Evolutionary conservation across 768 basidiomycete genomes (phyloP), one percentile per base, ranked within the genome.

Genomic region (Strobilomyces dryophilus): DNA sequence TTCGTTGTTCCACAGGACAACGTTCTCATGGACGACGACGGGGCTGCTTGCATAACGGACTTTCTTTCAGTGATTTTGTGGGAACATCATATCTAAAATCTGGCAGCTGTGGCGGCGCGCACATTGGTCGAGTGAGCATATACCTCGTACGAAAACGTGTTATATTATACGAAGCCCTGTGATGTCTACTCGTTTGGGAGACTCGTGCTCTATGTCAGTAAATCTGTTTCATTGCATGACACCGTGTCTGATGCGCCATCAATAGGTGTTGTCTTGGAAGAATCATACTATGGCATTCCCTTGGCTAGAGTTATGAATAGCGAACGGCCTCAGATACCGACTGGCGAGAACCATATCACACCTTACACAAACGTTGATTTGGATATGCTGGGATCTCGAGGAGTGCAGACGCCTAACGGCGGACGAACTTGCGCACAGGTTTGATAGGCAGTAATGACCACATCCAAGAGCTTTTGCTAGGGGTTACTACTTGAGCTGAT

Each of bases 11-110:
- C 15, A 41, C 12, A 67, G 67, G 63, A 47, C 15, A 80, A 81
- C 53, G 73, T 81, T 45, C 66, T 81, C 24, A 69, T 81, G 12
- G 71, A 71, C 8, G 68, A 65, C 6, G 31, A 66, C 4, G 68
- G 68, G n/a, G 63, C 69, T 11, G 79, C 79, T 12, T 75, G 74
- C 45, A 65, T 80, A 7, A 72, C 77, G 2, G 79, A 80, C 57
- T 80, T 80, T 66, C 65, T 2, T 21, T 66, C 51, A 49, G n/a
- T 5, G 69, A 71, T 24, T 65, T 69, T 24, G 26, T 53, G 41
- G 67, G 59, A 11, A 66, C 67, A 27, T 48, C 66, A 8, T 67
- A 67, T 42, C 17, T 70, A 39, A 71, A 66, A n/a, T 74, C 75
- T 65, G 24, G 44, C 17, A 44, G 67, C 32, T 55, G 63, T 27